Base-by-base conservation (phyloP, 225 moss, liverwort and hornwort species). In the Straminergon stramineum region DNA sequence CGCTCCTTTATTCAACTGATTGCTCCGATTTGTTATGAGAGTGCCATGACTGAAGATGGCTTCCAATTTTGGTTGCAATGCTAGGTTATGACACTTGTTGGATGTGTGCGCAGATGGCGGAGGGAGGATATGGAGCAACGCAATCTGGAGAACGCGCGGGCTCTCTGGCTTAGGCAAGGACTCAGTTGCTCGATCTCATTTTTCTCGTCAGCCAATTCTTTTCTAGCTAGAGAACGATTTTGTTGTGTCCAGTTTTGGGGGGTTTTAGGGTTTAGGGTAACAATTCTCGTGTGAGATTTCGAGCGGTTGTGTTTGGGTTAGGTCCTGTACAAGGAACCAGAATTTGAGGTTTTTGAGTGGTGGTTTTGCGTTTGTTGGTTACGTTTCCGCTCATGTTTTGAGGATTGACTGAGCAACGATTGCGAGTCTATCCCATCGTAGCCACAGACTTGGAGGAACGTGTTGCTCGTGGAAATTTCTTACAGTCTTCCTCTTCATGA, bases 81-180 rank as follows among this genome's bases (percentile, higher is more conserved):
- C 35, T 45, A 24, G 10, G 28, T 56, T 68, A n/a, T 84, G 75
- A 83, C 16, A 35, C 58, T 67, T 39, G 65, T 53, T 64, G 34
- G 30, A 27, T 78, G 15, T 87, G 82, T 84, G 26, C 63, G 82
- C 89, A 94, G 92, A 85, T 94, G 94, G 92, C 86, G 94, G 79
- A 90, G 88, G 31, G 94, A 94, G 84, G 94, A 94, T 75, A 93
- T 94, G 92, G 93, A 94, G 89, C 94, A 94, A 63, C 93, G 94
- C 56, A 94, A 94, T 78, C 78, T 94, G 34, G 92, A 93, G 65
- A 94, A 94, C 58, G 93, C 93, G 63, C 90, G 93, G 82, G 86
- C 79, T 79, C 92, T 93, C 71, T 94, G 94, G 94, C 94, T 94
- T 85, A 94, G 94, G 93, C 62, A 87, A 91, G 85, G 48, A 67